Conservation (phyloP, 495 filamentous ascomycete species). For the Cudoniella acicularis region DNA sequence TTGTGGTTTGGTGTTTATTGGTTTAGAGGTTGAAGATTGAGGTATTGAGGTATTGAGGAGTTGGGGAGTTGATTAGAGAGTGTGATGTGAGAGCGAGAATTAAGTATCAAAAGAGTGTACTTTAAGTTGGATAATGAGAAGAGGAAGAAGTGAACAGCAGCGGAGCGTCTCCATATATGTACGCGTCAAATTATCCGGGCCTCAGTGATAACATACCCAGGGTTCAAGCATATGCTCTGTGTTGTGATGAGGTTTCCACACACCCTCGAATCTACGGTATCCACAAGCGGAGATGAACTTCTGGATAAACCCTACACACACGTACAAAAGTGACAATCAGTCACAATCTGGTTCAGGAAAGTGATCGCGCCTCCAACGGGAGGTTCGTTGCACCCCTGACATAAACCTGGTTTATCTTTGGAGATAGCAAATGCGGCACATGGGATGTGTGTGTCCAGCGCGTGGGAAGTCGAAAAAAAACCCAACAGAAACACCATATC, state of each 20-base stretch:
- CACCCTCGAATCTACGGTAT: not conserved
- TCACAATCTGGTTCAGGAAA: conserved; percentile 6
- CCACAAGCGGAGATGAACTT: conserved; percentile 24
- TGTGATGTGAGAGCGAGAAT: conserved; percentile 9
- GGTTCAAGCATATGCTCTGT: not conserved
- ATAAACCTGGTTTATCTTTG: not conserved
- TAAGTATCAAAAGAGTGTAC: conserved; percentile 26
- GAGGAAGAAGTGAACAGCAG: not conserved
- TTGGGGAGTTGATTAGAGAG: conserved; percentile 7
- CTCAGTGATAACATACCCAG: not conserved
- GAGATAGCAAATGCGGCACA: not conserved
- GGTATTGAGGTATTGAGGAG: conserved; percentile 6
- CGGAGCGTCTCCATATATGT: conserved; percentile 18
- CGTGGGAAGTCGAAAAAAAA: not conserved
- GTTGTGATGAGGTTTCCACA: not conserved
- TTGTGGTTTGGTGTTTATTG: conserved; percentile 14
- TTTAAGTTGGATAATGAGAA: conserved; percentile 23
- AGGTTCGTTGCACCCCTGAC: not conserved
- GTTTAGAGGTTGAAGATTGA: conserved; percentile 13
- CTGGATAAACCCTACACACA: not conserved
- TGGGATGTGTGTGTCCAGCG: not conserved
- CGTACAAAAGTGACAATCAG: not conserved
- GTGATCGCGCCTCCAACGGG: not conserved
- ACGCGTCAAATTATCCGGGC: conserved; percentile 3
- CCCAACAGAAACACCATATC: not conserved